phyloP scores from a whole-genome alignment of 2,329 filamentous ascomycete genomes.

The Trichoderma harzianum region DNA sequence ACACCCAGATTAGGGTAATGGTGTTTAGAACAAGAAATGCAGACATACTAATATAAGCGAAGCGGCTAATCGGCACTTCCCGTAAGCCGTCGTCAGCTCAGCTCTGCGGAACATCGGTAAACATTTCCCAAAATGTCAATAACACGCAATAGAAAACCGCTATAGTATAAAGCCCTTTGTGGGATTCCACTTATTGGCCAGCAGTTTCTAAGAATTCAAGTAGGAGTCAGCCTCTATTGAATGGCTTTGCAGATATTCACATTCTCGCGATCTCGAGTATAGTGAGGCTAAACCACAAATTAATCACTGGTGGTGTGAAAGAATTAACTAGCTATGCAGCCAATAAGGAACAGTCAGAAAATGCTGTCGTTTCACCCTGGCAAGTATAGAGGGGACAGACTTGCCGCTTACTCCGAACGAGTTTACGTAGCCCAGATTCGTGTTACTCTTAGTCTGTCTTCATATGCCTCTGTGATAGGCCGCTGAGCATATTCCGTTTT shows the following conservation, averaged over 20 bases:
- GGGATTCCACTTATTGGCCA: fast-evolving
- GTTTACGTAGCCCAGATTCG: not conserved
- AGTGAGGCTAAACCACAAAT: not conserved
- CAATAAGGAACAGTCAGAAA: not conserved
- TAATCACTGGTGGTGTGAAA: not conserved
- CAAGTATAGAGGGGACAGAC: not conserved
- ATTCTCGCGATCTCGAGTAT: fast-evolving
- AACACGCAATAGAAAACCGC: not conserved
- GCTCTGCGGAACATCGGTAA: not conserved
- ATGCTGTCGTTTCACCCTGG: not conserved
- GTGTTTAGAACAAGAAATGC: not conserved
- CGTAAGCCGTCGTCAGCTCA: not conserved
- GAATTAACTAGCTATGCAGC: not conserved
- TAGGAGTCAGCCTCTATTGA: not conserved
- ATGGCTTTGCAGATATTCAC: not conserved
- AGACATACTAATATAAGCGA: not conserved
- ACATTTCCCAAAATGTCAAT: not conserved
- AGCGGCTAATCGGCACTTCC: not conserved
- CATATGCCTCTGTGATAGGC: not conserved
- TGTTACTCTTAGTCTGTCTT: not conserved
- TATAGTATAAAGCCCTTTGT: not conserved
- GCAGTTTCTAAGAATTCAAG: not conserved
- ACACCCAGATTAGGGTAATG: no score
- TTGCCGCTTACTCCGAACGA: not conserved
- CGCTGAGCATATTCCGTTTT: not conserved